Percentiles rank a stretch among this genome's conserved stretches.
Evolutionary conservation across 2,329 filamentous ascomycete genomes (phyloP).

Genomic region (Cordyceps fumosorosea): DNA sequence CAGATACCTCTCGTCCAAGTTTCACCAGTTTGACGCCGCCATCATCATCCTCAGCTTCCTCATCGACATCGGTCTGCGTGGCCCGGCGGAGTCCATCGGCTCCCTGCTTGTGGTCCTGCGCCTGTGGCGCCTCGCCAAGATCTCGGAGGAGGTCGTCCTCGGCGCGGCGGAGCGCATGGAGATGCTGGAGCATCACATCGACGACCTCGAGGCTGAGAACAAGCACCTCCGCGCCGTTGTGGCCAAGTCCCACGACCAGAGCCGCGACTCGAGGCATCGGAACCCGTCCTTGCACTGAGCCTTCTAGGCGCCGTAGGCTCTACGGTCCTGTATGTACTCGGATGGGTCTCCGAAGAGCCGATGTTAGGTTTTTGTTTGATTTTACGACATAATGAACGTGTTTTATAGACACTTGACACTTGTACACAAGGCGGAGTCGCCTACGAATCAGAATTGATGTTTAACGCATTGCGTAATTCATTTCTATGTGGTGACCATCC

Average conservation of each 20-base stretch:
- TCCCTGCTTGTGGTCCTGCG: constrained; percentile 61
- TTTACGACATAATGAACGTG: background rate
- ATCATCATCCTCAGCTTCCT: constrained; percentile 57
- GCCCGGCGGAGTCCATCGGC: constrained; percentile 55
- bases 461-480: background rate
- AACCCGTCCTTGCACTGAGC: background rate
- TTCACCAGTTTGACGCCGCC: constrained; percentile 58
- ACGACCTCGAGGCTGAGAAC: constrained; percentile 44
- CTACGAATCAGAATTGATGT: background rate
- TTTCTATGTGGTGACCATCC: constrained; percentile 7
- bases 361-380: background rate
- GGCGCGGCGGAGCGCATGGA: constrained; percentile 58
- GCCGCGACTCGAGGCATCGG: background rate
- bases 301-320: background rate
- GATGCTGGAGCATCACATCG: constrained; percentile 44
- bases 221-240: constrained; percentile 16
- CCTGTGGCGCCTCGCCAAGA: constrained; percentile 64
- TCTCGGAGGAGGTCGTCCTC: constrained; percentile 60
- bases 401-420: background rate
- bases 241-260: background rate
- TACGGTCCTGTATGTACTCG: background rate
- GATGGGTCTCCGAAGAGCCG: background rate
- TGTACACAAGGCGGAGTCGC: background rate
- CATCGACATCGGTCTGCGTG: constrained; percentile 54
- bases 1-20: constrained; percentile 51